These are phyloP conservation scores for Dothiorella sarmentorum DNA, from an alignment of 2,329 filamentous ascomycete species.

Conservation along the genomic window DNA sequence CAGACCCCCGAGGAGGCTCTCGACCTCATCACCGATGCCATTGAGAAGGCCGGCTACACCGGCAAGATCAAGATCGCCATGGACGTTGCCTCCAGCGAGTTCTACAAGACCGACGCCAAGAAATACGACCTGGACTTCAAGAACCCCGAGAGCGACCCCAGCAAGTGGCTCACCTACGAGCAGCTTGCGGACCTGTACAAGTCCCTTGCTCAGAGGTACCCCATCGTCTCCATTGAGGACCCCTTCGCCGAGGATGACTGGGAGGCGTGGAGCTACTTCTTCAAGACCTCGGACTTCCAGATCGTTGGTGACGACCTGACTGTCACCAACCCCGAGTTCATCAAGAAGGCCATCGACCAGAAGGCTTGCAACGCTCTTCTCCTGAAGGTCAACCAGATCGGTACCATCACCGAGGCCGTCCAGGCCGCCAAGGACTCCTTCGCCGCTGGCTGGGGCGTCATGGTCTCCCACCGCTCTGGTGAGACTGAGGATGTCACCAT, in stretches of 20 bases:
- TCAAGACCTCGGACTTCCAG: constrained; percentile 97
- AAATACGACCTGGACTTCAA: constrained; percentile 99
- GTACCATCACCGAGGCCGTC: constrained; percentile 97
- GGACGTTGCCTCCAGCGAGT: constrained; percentile 98
- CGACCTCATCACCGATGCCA: constrained; percentile 90
- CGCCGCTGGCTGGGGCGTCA: constrained; percentile 93
- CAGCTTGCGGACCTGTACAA: constrained; percentile 91
- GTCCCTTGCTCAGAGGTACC: constrained; percentile 86
- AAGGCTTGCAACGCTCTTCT: constrained; percentile 98
- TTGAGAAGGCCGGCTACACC: constrained; percentile 91
- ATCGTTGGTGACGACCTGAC: constrained; percentile 98
- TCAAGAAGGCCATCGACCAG: constrained; percentile 99
- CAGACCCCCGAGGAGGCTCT: constrained; percentile 95
- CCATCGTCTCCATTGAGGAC: constrained; percentile 98
- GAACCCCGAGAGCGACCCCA: constrained; percentile 94
- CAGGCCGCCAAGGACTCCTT: constrained; percentile 99
- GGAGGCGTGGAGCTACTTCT: constrained; percentile 99
- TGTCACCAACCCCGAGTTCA: constrained; percentile 97
- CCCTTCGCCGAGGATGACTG: constrained; percentile 99
- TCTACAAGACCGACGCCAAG: constrained; percentile 95
- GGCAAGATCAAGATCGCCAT: constrained; percentile 97
- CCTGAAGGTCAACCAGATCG: constrained; percentile 99
- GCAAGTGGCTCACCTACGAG: constrained; percentile 99
- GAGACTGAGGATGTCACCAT: constrained; percentile 99
- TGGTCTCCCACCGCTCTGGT: constrained; percentile 98